Evolutionary conservation across 1,284 basidiomycete genomes (phyloP), one percentile per base, ranked within the genome.

Genomic region (Moesziomyces globuligerus): DNA sequence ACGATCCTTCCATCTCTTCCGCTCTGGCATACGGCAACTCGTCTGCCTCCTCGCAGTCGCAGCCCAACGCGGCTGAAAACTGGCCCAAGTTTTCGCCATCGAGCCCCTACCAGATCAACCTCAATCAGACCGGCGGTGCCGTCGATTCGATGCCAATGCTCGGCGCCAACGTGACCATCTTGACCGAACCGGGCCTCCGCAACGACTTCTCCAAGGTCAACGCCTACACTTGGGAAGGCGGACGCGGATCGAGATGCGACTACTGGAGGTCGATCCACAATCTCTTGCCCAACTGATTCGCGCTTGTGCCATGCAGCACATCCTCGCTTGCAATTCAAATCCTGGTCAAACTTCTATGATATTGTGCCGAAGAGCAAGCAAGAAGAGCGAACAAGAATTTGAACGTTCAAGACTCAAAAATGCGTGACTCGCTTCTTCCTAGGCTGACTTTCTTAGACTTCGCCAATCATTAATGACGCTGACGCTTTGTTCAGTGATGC

Each of bases 71-170:
- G 1, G 51, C 55, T 4, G 51, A 50, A 32, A 55, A 55, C 28
- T 66, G 62, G 62, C 62, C 62, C 18, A 17, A 46, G 23, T 66
- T 51, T 41, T 55, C 62, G 9, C 15, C 47, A 1, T 20, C 29
- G 9, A 44, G 17, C 7, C 62, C 56, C 3, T 59, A 59, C 24
- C 62, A 66, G 48, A 59, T 66, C 48, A 59, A 66, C 52, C 48
- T 66, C 26, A 66, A 66, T 37, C 56, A 66, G 44, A 66, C 62
- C 11, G 56, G 52, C 13, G 62, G 62, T 13, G 54, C 51, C 3
- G 37, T 46, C 1, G 10, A 11, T 17, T 21, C 23, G 15, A 20
- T 43, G 17, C 48, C 32, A 3, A 13, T 37, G 28, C 54, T 64
- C 17, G 53, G 53, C 18, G 29, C 18, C 9, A 36, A 51, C 7